Percentiles rank a stretch among this genome's conserved stretches.
Evolutionary conservation across 2,329 filamentous ascomycete genomes (phyloP).

Genomic region (Huntiella decipiens): DNA sequence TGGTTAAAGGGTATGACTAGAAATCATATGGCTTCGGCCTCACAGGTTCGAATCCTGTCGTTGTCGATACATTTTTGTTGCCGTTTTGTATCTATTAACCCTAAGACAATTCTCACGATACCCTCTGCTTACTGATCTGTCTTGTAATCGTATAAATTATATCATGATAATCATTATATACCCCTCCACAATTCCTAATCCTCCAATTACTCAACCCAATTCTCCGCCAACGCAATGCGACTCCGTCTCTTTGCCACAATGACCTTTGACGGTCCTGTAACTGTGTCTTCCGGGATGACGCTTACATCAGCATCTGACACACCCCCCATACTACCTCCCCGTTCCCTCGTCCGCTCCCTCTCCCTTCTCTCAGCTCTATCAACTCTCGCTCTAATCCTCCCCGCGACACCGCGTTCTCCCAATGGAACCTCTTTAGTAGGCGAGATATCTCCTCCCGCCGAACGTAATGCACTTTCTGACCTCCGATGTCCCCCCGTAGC

Average conservation of each 20-base stretch:
- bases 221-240: constrained; percentile 4
- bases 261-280: not conserved
- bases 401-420: constrained; percentile 3
- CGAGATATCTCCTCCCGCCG: constrained; percentile 1
- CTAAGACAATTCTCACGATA: too few species aligned
- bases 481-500: constrained; percentile 3
- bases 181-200: not conserved
- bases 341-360: not conserved
- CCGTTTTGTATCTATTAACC: not conserved
- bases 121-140: too few species aligned
- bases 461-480: constrained; percentile 7
- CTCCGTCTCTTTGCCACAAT: constrained; percentile 8
- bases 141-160: not conserved
- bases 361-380: not conserved
- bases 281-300: not conserved
- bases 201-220: constrained; percentile 1
- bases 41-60: constrained; percentile 11
- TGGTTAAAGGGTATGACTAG: constrained; percentile 13
- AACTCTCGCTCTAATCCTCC: not conserved
- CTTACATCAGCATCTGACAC: not conserved
- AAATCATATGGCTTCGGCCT: constrained; percentile 11
- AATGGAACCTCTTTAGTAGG: constrained; percentile 4
- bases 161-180: not conserved
- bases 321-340: not conserved
- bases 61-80: constrained; percentile 1